Conservation (phyloP, 2,329 filamentous ascomycete species). For the Colletotrichum musae region DNA sequence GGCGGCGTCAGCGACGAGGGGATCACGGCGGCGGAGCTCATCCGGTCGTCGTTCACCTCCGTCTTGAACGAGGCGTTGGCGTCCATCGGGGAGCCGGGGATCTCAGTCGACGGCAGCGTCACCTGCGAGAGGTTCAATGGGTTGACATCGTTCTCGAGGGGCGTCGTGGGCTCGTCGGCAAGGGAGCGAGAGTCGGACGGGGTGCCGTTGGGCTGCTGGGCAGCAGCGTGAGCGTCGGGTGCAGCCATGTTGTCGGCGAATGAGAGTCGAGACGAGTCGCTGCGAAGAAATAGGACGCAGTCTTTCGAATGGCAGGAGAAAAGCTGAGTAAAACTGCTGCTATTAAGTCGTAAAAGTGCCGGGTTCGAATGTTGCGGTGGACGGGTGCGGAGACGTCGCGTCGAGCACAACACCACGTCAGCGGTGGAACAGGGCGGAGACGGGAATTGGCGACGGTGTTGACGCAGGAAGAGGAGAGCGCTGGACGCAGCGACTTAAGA, state of each 20-base stretch:
- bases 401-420: slow-evolving; percentile 38
- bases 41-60: slow-evolving; percentile 64
- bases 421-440: slow-evolving; percentile 26
- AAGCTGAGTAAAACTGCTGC: slow-evolving; percentile 8
- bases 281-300: not conserved
- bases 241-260: slow-evolving; percentile 51
- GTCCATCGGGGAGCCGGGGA: slow-evolving; percentile 67
- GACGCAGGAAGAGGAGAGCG: slow-evolving; percentile 3
- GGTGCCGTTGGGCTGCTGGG: slow-evolving; percentile 50
- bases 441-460: slow-evolving; percentile 13
- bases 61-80: slow-evolving; percentile 64
- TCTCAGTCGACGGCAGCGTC: slow-evolving; percentile 72
- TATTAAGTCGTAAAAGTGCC: not conserved
- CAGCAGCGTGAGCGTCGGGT: slow-evolving; percentile 50
- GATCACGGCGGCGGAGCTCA: slow-evolving; percentile 60
- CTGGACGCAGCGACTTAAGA: slow-evolving; percentile 4
- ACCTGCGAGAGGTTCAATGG: slow-evolving; percentile 61
- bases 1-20: slow-evolving; percentile 72
- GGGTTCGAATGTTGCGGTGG: not conserved
- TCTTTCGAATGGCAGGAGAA: not conserved
- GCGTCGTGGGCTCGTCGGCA: slow-evolving; percentile 52
- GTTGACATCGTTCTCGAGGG: slow-evolving; percentile 47
- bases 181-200: slow-evolving; percentile 42
- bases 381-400: slow-evolving; percentile 27
- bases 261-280: not conserved